Evolutionary conservation across 179 eudicot species (phyloP).

Genomic region (Monotropa hypopitys): DNA sequence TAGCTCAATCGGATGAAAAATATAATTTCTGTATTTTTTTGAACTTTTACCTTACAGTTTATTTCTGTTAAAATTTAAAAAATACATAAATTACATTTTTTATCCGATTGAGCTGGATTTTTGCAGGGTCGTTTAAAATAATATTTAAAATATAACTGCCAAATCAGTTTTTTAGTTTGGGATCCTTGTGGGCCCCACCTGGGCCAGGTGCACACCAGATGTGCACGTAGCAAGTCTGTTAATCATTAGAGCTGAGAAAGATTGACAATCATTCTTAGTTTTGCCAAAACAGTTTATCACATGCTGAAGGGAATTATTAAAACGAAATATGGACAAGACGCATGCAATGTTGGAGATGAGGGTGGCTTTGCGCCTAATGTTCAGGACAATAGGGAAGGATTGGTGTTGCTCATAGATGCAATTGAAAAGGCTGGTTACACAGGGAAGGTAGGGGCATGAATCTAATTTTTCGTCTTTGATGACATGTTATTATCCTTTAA

Average conservation of each 20-base stretch:
- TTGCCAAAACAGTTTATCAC: conserved; percentile 57
- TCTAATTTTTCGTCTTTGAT: conserved; percentile 1
- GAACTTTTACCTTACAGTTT: too few species aligned
- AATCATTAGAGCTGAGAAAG: background rate
- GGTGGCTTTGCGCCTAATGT: conserved; percentile 99
- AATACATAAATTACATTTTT: too few species aligned
- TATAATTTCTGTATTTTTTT: too few species aligned
- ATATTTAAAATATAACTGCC: too few species aligned
- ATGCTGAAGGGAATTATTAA: conserved; percentile 82
- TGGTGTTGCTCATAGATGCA: conserved; percentile 79
- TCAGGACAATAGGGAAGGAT: conserved; percentile 90
- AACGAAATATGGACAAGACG: conserved; percentile 96
- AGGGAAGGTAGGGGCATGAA: conserved; percentile 51
- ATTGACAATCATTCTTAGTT: background rate
- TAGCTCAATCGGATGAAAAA: too few species aligned
- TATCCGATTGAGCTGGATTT: too few species aligned
- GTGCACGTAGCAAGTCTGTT: too few species aligned
- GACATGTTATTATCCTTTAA: background rate
- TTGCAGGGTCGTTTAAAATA: too few species aligned
- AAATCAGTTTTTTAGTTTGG: too few species aligned
- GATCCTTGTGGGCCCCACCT: too few species aligned
- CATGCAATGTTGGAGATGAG: conserved; percentile 98
- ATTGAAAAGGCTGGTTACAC: conserved; percentile 96
- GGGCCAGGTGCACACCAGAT: too few species aligned
- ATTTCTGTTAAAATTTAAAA: too few species aligned